Percentiles rank a stretch among this genome's conserved stretches.
These are phyloP conservation scores for Diaporthe sp. DNA, from an alignment of 2,329 filamentous ascomycete species.

Conservation along the genomic window DNA sequence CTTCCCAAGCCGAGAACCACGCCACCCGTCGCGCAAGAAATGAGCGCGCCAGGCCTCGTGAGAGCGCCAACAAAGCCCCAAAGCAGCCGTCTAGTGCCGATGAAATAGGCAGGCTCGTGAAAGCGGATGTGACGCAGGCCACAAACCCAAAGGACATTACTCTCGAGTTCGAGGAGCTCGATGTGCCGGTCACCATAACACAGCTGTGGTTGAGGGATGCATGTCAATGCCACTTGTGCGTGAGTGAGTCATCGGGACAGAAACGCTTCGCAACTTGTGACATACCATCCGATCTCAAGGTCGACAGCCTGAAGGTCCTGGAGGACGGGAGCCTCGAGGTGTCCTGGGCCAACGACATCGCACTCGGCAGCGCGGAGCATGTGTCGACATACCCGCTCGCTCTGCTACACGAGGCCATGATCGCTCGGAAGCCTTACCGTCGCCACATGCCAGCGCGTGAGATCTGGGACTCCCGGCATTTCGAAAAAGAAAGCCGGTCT, in stretches of 20 bases:
- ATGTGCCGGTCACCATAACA: background rate
- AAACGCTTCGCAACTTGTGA: slow-evolving; percentile 60
- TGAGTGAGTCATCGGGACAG: slow-evolving; percentile 67
- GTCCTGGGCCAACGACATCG: slow-evolving; percentile 65
- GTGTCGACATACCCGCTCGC: slow-evolving; percentile 47
- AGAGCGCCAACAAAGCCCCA: background rate
- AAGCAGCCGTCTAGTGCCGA: background rate
- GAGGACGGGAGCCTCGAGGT: slow-evolving; percentile 62
- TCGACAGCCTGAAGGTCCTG: slow-evolving; percentile 43
- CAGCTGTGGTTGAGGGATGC: slow-evolving; percentile 59
- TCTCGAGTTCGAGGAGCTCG: background rate
- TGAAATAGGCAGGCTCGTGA: background rate
- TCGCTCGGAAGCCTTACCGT: background rate
- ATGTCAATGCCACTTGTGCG: slow-evolving; percentile 63
- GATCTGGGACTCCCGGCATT: slow-evolving; percentile 2
- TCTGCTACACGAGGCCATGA: slow-evolving; percentile 35
- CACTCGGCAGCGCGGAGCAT: slow-evolving; percentile 40
- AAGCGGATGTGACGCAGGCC: background rate
- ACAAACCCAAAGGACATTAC: background rate
- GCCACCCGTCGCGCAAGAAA: background rate
- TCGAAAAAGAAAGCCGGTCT: background rate
- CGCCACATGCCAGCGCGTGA: background rate
- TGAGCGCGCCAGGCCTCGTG: no score
- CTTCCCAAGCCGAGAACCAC: background rate
- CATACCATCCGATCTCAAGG: slow-evolving; percentile 47